Evolutionary conservation across 768 basidiomycete genomes (phyloP).

Genomic region (Gymnopilus dilepis): DNA sequence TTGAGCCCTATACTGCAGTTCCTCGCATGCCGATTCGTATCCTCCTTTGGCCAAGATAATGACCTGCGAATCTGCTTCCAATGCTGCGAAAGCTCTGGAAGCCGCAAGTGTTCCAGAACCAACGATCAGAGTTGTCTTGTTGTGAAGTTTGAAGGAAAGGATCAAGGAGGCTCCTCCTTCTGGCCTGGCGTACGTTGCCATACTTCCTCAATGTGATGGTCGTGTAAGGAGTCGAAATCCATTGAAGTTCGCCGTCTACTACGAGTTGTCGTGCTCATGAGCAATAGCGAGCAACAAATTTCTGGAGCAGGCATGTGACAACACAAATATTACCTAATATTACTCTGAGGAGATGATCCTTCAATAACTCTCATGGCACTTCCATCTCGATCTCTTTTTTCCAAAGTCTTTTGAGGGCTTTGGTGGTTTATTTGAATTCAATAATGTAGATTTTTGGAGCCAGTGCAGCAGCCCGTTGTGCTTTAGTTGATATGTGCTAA

Average conservation of each 20-base stretch:
- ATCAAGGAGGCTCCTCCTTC: constrained; percentile 73
- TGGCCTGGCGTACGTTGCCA: constrained; percentile 24
- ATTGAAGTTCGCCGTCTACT: background rate
- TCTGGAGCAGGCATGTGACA: background rate
- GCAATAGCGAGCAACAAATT: background rate
- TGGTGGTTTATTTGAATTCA: too few species aligned
- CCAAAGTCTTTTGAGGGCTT: too few species aligned
- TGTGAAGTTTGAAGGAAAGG: constrained; percentile 70
- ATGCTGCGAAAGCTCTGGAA: constrained; percentile 77
- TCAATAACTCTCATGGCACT: too few species aligned
- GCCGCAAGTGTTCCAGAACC: constrained; percentile 85
- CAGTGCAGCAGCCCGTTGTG: too few species aligned
- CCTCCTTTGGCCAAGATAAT: constrained; percentile 64
- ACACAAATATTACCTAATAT: too few species aligned
- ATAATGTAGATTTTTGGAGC: too few species aligned
- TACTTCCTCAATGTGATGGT: constrained; percentile 11
- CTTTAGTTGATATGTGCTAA: too few species aligned
- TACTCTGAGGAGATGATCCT: too few species aligned
- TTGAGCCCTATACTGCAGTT: constrained; percentile 68
- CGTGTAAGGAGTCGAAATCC: background rate
- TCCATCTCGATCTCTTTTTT: too few species aligned
- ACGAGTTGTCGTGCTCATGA: constrained; percentile 8
- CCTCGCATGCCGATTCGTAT: constrained; percentile 59
- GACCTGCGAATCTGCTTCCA: constrained; percentile 81
- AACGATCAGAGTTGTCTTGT: constrained; percentile 66